phyloP scores from a whole-genome alignment of 805 yeast genomes.

The Saturnispora diversa region DNA sequence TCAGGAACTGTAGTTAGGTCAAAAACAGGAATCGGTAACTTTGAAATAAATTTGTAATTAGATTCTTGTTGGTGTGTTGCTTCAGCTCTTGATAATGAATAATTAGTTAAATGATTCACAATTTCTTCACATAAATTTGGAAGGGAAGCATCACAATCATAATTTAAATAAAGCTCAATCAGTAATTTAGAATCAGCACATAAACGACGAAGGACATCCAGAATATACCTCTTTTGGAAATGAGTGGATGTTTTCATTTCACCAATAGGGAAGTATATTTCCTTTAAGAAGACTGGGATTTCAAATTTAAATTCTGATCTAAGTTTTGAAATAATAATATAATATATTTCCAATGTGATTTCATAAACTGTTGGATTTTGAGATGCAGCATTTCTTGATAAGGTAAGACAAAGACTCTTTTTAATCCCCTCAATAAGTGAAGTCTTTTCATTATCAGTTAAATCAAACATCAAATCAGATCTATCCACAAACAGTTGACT shows the following conservation, averaged over 20 bases:
- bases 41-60: constrained; percentile 39
- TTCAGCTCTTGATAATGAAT: constrained; percentile 62
- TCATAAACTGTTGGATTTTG: constrained; percentile 88
- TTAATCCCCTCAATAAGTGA: constrained; percentile 71
- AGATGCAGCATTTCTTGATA: constrained; percentile 89
- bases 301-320: constrained; percentile 87
- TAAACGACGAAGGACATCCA: constrained; percentile 71
- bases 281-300: constrained; percentile 87
- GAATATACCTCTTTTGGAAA: constrained; percentile 84
- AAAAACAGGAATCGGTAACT: constrained; percentile 36
- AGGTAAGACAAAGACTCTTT: constrained; percentile 72
- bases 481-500: constrained; percentile 68
- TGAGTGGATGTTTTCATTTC: constrained; percentile 87
- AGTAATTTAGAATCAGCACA: constrained; percentile 85
- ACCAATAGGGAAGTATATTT: constrained; percentile 87
- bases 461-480: constrained; percentile 43
- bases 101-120: constrained; percentile 67
- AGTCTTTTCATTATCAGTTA: constrained; percentile 45
- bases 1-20: constrained; percentile 69
- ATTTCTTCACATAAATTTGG: constrained; percentile 82
- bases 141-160: constrained; percentile 81
- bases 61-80: constrained; percentile 61
- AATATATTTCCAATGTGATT: constrained; percentile 83
- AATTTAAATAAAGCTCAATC: constrained; percentile 88
- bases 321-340: constrained; percentile 76